Evolutionary conservation across 306 rosid genomes (phyloP).

Genomic region (Acacia crassicarpa): DNA sequence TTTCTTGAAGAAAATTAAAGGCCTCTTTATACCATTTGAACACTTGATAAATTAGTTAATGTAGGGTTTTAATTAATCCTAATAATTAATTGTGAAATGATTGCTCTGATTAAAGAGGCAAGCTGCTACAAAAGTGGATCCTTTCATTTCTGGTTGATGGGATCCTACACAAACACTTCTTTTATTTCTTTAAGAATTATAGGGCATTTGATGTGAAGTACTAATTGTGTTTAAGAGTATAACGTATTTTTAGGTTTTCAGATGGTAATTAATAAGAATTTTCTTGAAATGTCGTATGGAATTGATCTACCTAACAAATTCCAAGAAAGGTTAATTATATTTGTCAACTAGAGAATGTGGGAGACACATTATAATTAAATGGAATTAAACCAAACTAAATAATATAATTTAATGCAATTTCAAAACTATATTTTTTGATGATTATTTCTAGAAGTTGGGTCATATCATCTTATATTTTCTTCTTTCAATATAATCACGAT

Average conservation of each 20-base stretch:
- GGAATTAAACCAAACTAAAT: not conserved
- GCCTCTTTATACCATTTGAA: not conserved
- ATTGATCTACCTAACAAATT: not conserved
- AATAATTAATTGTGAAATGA: not conserved
- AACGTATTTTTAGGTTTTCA: not conserved
- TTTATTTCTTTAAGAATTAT: not conserved
- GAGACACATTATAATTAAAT: not conserved
- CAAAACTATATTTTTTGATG: not conserved
- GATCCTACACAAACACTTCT: not conserved
- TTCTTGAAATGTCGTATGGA: not conserved
- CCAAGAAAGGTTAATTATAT: not conserved
- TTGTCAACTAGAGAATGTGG: not conserved
- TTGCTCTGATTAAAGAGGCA: not conserved
- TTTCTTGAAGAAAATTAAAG: not conserved
- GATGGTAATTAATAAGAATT: not conserved
- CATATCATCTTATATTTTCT: not conserved
- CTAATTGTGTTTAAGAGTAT: not conserved
- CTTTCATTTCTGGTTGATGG: conserved; percentile 1
- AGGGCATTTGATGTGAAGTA: not conserved
- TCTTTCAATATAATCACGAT: not conserved
- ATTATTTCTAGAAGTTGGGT: conserved; percentile 9
- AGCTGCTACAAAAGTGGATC: not conserved
- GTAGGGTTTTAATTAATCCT: not conserved
- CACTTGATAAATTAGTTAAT: too few relatives aligned
- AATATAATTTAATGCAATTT: not conserved